Conservation (phyloP, 208 protist genomes). For the Leishmania tarentolae region DNA sequence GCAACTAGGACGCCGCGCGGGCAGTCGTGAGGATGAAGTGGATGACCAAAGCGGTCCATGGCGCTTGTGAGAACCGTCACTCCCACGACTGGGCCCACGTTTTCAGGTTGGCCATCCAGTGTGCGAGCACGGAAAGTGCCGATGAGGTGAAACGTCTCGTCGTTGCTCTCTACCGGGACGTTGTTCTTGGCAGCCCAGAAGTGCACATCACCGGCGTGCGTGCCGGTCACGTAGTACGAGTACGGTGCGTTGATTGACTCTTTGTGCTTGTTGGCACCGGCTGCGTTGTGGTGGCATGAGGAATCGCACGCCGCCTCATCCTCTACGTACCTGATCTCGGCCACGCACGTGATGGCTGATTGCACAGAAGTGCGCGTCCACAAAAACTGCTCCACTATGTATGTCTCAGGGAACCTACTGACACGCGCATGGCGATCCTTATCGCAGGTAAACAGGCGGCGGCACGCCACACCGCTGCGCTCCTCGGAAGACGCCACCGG, state of each 20-base stretch:
- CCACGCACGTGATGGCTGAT: slow-evolving; percentile 69
- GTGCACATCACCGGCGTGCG: slow-evolving; percentile 54
- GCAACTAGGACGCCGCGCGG: slow-evolving; percentile 71
- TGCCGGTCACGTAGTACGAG: slow-evolving; percentile 74
- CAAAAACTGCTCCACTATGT: slow-evolving; percentile 83
- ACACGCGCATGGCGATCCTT: slow-evolving; percentile 83
- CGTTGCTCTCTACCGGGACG: slow-evolving; percentile 28
- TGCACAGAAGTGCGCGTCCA: slow-evolving; percentile 52
- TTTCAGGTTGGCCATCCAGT: slow-evolving; percentile 13
- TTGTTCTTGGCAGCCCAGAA: slow-evolving; percentile 82
- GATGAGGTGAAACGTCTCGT: slow-evolving; percentile 42
- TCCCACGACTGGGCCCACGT: slow-evolving; percentile 55
- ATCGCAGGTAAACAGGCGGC: slow-evolving; percentile 84
- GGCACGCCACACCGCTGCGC: slow-evolving; percentile 26
- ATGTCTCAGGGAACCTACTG: slow-evolving; percentile 79
- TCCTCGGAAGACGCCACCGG: slow-evolving; percentile 32
- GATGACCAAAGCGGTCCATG: slow-evolving; percentile 33
- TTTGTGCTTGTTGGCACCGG: slow-evolving; percentile 37
- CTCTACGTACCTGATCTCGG: slow-evolving; percentile 61
- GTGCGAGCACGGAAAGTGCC: slow-evolving; percentile 30
- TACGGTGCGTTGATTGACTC: slow-evolving; percentile 30
- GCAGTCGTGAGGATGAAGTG: slow-evolving; percentile 43
- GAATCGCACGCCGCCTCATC: slow-evolving; percentile 20
- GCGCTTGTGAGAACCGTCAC: slow-evolving; percentile 41
- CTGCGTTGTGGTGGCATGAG: slow-evolving; percentile 7